A percentile compares a stretch with the other conserved stretches of the same genome.
Conservation (phyloP, 306 rosid species). For the Pyrus communis region DNA sequence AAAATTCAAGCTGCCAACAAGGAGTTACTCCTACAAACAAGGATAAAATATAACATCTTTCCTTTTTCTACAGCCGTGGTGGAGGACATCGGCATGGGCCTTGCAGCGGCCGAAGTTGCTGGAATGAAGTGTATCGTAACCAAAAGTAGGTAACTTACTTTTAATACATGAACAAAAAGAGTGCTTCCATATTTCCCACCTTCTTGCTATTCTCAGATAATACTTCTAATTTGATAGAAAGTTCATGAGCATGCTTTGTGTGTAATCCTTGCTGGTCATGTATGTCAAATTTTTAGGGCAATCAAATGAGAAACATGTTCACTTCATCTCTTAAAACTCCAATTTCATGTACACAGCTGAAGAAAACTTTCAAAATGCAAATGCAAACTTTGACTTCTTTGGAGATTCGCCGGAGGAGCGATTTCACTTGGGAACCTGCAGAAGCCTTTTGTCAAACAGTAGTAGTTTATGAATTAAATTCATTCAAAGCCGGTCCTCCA, state of each 20-base stretch:
- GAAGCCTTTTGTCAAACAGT: slow-evolving; percentile 77
- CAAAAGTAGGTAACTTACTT: slow-evolving; percentile 37
- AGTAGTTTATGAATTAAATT: too few relatives aligned
- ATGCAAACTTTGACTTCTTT: slow-evolving; percentile 83
- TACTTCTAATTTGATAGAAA: not conserved
- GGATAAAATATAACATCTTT: not conserved
- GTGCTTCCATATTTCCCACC: not conserved
- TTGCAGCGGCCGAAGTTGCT: slow-evolving; percentile 89
- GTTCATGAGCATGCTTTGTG: too few relatives aligned
- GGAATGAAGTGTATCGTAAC: slow-evolving; percentile 93
- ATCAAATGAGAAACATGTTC: not conserved
- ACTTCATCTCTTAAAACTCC: not conserved
- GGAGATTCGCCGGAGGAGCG: slow-evolving; percentile 95
- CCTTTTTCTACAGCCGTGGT: slow-evolving; percentile 42
- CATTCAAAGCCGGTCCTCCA: too few relatives aligned
- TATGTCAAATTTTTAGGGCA: too few relatives aligned
- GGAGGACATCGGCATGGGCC: slow-evolving; percentile 93
- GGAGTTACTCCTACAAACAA: not conserved
- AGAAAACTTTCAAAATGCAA: slow-evolving; percentile 82
- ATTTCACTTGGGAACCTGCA: slow-evolving; percentile 79
- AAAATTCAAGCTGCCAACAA: too few relatives aligned
- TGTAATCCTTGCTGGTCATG: too few relatives aligned
- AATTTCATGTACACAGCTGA: slow-evolving; percentile 39
- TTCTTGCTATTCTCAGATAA: not conserved
- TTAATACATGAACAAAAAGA: not conserved